Base-by-base conservation (phyloP, 2,329 filamentous ascomycete genomes). In the Fonsecaea erecta region DNA sequence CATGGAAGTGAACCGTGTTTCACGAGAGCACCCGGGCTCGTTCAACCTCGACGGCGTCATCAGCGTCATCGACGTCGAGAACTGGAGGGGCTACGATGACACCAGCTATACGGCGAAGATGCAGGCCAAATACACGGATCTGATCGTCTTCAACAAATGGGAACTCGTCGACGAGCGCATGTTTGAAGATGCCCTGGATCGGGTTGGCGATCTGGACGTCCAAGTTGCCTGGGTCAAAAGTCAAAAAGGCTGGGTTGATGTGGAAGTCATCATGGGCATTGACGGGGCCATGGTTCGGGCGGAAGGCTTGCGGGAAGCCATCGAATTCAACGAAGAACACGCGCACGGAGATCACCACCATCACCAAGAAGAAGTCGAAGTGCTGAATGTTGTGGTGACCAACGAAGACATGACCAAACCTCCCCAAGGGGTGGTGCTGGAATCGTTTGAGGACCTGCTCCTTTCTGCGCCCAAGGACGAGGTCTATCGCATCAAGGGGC, bases 121-220 rank as follows among this genome's bases (percentile, higher is more conserved):
- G 71, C 93, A 97, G 82, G 93, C 93, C 3, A 83, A 86, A 68
- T 97, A 96, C 76, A 97, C 93, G 11, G 93, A 97, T 77, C 76
- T 97, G 67, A 89, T 97, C 67, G 87, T 97, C 16, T 89, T 96
- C 73, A 97, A 97, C 77, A 97, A 97, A 80, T 96, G 92, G 91
- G 93, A 97, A 79, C 74, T 77, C 5, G 89, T 89, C 9, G 84
- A 85, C 58, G 92, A 96, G 80, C 80, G 88, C 65, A 82, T 87
- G 57, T 88, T 94, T 65, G 93, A 96, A 72, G 83, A 90, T 48
- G 91, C 90, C 65, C 78, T 94, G 57, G 93, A 97, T 75, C 83
- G 90, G 12, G 82, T 96, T 6, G 89, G 91, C 0, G 92, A 94
- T 74, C 77, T 96, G 68, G 92, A 95, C 71, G 84, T 95, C 3